A percentile compares a stretch with the other conserved stretches of the same genome.
Evolutionary conservation across 2,329 filamentous ascomycete genomes (phyloP).

Genomic region (Ceratocystiopsis minuta): DNA sequence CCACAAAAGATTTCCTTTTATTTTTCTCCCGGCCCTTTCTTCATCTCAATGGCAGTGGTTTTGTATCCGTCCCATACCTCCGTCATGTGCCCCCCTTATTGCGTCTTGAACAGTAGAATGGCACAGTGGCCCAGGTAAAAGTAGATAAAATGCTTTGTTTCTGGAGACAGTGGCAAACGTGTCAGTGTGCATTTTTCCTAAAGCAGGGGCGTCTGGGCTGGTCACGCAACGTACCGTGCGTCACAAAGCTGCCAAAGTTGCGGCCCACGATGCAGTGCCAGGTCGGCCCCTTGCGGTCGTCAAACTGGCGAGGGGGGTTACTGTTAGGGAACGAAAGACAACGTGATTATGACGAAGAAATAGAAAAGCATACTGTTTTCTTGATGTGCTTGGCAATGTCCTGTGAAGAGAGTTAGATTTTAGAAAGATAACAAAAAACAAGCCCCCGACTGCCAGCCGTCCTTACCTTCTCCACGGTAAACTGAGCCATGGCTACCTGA

Average conservation of each 20-base stretch:
- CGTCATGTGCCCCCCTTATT: conserved; percentile 33
- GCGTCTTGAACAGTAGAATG: conserved; percentile 97
- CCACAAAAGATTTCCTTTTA: no score
- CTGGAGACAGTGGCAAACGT: conserved; percentile 26
- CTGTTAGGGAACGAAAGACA: no score
- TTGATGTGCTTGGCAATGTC: conserved; percentile 95
- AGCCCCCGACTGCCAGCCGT: background rate
- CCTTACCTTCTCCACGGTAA: no score
- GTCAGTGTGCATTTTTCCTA: no score
- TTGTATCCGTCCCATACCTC: background rate
- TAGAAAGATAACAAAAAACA: background rate
- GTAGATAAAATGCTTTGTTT: conserved; percentile 99
- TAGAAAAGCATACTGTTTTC: conserved; percentile 47
- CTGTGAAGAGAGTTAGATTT: conserved; percentile 25
- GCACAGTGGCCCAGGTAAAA: conserved; percentile 98
- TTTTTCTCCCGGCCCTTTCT: background rate
- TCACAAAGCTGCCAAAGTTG: conserved; percentile 98
- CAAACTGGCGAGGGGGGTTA: conserved; percentile 47
- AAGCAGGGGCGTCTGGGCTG: no score
- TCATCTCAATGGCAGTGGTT: background rate
- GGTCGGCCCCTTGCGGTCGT: conserved; percentile 89
- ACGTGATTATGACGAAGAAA: background rate
- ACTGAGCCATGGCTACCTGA: no score
- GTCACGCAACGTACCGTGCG: conserved; percentile 51
- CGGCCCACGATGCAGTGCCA: conserved; percentile 98